Conservation (phyloP, 2,329 filamentous ascomycete genomes). For the Aspergillus puulaauensis region DNA sequence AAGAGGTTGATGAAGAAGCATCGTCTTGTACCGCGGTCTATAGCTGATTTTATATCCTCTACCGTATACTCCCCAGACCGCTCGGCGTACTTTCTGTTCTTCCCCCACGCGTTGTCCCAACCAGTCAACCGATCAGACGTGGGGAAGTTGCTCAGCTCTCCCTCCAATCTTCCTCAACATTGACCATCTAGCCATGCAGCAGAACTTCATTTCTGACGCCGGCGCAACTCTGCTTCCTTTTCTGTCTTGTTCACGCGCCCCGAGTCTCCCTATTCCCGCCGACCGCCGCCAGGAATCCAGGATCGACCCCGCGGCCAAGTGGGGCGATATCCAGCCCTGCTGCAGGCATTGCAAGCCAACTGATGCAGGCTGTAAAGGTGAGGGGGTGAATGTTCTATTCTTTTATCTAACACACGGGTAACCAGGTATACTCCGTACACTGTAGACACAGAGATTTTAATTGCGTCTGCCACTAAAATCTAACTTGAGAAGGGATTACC, state of each 20-base stretch:
- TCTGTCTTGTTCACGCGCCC: background rate
- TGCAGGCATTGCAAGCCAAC: background rate
- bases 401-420: too few species aligned
- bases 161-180: background rate
- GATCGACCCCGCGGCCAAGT: background rate
- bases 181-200: background rate
- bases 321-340: background rate
- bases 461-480: conserved; percentile 29
- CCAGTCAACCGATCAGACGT: background rate
- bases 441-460: too few species aligned
- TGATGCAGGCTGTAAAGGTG: background rate
- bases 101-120: background rate
- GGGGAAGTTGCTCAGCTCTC: background rate
- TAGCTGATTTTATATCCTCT: background rate
- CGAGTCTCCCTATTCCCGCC: background rate
- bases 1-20: background rate
- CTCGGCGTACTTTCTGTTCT: background rate
- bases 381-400: too few species aligned
- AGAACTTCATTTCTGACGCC: background rate
- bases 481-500: conserved; percentile 35
- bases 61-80: background rate
- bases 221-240: background rate
- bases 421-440: too few species aligned
- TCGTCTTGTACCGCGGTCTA: background rate
- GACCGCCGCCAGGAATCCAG: background rate